phyloP scores from a whole-genome alignment of 1,284 basidiomycete genomes.

The Pseudozyma tsukubaensis region DNA sequence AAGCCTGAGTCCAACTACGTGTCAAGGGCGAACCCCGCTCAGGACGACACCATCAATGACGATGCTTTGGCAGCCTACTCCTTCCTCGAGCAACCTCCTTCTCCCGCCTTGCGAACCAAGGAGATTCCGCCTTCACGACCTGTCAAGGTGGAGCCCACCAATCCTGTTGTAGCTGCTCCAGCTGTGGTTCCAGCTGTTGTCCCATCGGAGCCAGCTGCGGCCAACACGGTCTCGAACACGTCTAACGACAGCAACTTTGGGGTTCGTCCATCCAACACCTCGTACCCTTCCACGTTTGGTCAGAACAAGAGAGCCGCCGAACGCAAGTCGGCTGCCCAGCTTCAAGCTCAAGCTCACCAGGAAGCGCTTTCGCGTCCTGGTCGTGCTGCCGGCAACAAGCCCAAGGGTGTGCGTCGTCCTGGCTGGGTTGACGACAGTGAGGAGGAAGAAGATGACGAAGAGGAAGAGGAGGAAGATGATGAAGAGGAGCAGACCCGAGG shows the following conservation, averaged over 20 bases:
- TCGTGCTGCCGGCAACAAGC: constrained; percentile 42
- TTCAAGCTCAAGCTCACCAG: constrained; percentile 59
- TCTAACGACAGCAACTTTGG: constrained; percentile 17
- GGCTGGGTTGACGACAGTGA: constrained; percentile 57
- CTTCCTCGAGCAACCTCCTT: constrained; percentile 61
- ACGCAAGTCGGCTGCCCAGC: constrained; percentile 61
- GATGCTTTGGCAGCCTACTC: constrained; percentile 63
- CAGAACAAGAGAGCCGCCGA: constrained; percentile 58
- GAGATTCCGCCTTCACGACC: constrained; percentile 7
- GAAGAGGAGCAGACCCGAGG: constrained; percentile 14
- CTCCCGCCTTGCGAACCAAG: constrained; percentile 38
- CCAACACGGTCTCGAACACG: background rate
- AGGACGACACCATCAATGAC: constrained; percentile 50
- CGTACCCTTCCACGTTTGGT: constrained; percentile 62
- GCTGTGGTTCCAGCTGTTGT: background rate
- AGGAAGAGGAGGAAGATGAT: constrained; percentile 64
- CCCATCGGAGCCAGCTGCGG: background rate
- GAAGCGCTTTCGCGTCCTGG: constrained; percentile 59
- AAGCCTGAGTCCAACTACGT: constrained; percentile 10
- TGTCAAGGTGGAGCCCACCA: constrained; percentile 13
- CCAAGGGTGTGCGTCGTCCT: constrained; percentile 38
- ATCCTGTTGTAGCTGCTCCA: constrained; percentile 8
- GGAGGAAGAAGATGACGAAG: constrained; percentile 59
- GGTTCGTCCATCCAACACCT: constrained; percentile 19
- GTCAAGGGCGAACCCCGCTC: constrained; percentile 8